Conservation (phyloP, 306 rosid species). For the Trifolium dubium region DNA sequence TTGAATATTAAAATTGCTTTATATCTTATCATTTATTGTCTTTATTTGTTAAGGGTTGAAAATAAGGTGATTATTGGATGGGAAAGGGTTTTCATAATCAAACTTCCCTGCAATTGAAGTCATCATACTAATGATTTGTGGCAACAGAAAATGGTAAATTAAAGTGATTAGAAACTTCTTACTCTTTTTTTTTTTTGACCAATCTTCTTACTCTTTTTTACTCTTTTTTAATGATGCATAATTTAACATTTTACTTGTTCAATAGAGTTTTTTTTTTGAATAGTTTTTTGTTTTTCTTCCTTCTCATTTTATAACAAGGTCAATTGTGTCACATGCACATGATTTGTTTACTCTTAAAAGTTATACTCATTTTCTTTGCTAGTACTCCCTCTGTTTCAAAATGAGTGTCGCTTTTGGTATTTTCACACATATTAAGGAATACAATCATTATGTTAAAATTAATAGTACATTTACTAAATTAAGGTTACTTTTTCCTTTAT, state of each 20-base stretch:
- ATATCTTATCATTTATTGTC: constrained; percentile 31
- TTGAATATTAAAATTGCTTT: constrained; percentile 42
- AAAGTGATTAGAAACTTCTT: constrained; percentile 32
- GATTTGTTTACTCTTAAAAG: neutral
- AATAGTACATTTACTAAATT: no score
- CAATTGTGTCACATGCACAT: neutral
- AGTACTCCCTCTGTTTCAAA: no score
- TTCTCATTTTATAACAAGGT: neutral
- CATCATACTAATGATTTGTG: constrained; percentile 38
- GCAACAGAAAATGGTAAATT: constrained; percentile 20
- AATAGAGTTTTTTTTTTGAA: neutral
- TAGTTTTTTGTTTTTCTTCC: neutral
- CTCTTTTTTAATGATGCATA: neutral
- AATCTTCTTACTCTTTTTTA: no score
- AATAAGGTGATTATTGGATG: constrained; percentile 10
- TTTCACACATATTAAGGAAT: no score
- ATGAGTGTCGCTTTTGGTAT: no score
- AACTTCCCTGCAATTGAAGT: constrained; percentile 52
- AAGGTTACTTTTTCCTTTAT: no score
- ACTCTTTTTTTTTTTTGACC: constrained; percentile 14
- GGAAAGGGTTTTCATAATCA: constrained; percentile 30
- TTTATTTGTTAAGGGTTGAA: constrained; percentile 32
- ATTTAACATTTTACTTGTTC: neutral
- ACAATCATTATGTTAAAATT: no score
- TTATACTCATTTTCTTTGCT: neutral